Conservation (phyloP, 805 yeast genomes). For the Wickerhamomyces alni region DNA sequence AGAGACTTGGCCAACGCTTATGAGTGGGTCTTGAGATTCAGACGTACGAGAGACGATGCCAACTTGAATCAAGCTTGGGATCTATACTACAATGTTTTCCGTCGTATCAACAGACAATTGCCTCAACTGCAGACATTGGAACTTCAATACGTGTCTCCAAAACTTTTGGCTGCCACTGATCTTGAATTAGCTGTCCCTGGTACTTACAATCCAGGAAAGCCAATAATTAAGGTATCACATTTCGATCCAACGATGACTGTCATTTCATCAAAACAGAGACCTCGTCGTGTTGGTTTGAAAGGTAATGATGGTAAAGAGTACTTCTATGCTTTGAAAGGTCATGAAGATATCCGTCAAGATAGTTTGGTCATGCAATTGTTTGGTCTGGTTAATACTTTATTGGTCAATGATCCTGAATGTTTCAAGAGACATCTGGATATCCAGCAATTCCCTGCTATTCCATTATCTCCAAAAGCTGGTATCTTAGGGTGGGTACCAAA, state of each 20-base stretch:
- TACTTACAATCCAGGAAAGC: slow-evolving; percentile 80
- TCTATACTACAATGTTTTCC: slow-evolving; percentile 87
- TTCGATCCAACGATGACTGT: slow-evolving; percentile 84
- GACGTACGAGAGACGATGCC: slow-evolving; percentile 78
- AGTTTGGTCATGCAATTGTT: slow-evolving; percentile 96
- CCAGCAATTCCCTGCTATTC: slow-evolving; percentile 89
- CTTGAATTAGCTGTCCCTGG: slow-evolving; percentile 92
- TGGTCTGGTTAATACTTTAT: slow-evolving; percentile 87
- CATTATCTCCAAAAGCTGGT: slow-evolving; percentile 96
- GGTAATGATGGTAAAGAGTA: slow-evolving; percentile 94
- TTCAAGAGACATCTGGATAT: slow-evolving; percentile 93
- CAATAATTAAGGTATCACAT: slow-evolving; percentile 61
- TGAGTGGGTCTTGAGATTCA: slow-evolving; percentile 86
- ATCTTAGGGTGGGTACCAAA: slow-evolving; percentile 96
- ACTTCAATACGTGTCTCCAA: slow-evolving; percentile 90
- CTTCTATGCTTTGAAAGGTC: slow-evolving; percentile 81
- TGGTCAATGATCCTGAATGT: slow-evolving; percentile 89
- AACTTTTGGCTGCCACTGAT: slow-evolving; percentile 68
- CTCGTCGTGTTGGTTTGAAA: slow-evolving; percentile 69
- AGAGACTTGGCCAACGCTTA: slow-evolving; percentile 88
- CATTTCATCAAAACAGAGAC: slow-evolving; percentile 93
- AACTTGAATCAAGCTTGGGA: slow-evolving; percentile 98
- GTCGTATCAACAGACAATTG: slow-evolving; percentile 81
- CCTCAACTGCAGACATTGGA: slow-evolving; percentile 85
- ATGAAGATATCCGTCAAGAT: slow-evolving; percentile 97